Base-by-base conservation (phyloP, 2,329 filamentous ascomycete genomes). In the Berkeleyomyces basicola region DNA sequence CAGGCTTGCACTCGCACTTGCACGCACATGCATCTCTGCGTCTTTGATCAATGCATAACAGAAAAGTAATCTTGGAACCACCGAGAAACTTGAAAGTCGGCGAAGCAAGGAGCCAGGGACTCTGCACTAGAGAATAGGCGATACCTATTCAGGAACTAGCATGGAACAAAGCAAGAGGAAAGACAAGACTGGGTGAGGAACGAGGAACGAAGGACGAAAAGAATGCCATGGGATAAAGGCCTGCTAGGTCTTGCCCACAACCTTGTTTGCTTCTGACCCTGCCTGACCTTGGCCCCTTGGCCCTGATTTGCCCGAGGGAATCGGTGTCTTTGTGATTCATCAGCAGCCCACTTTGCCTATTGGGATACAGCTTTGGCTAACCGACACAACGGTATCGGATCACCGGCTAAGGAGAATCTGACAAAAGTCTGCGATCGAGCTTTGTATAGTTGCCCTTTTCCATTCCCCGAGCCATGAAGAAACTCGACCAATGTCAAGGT, bases 31-130 rank as follows among this genome's bases (percentile, higher is more conserved):
- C 33, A n/a, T 53, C 7, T 53, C 31, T 53, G 49, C 49, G 37
- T 53, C 37, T 53, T 53, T 53, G 31, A 53, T 53, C 49, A 53
- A 37, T 53, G 49, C 49, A 53, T 53, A 11, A 53, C 49, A 10
- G 49, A 53, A 23, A 36, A n/a, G 40, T 59, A 59, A 59, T 59
- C 43, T 59, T 59, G 58, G 58, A 46, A 59, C 9, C 58, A 59
- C 58, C 58, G 58, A 59, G 16, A 46, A 42, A 23, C 58, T 36
- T 44, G 42, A 16, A 53, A 53, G 31, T 6, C 37, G 49, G 33
- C 49, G 47, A 53, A 53, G 33, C 49, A 53, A 53, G 49, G 49
- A 33, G 6, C 31, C 31, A 53, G 49, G 31, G 10, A 53, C 33
- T 53, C 33, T 53, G 31, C 31, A 36, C 49, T n/a, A 37, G 14